A percentile compares a stretch with the other conserved stretches of the same genome.
Conservation (phyloP, 163 green algal species). For the Scenedesmus sp. region DNA sequence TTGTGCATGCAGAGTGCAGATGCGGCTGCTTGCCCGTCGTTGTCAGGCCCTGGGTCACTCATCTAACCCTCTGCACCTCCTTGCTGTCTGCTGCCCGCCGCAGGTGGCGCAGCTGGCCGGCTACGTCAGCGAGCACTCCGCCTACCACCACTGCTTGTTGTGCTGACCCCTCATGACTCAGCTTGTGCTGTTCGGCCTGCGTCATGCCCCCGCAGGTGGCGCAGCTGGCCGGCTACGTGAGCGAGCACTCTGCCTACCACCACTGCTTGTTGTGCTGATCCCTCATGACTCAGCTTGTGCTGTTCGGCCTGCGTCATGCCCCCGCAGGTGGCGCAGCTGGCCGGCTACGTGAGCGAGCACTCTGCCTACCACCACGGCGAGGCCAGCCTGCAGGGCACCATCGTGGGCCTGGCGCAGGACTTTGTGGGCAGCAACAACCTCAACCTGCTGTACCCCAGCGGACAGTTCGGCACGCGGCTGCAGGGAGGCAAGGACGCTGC, state of each 20-base stretch:
- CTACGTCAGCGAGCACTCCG: too few relatives aligned
- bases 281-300: background rate
- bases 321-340: slow-evolving; percentile 93
- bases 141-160: too few relatives aligned
- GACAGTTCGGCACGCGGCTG: slow-evolving; percentile 97
- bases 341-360: slow-evolving; percentile 98
- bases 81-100: background rate
- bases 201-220: background rate
- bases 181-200: background rate
- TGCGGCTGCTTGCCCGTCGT: background rate
- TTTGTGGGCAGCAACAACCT: slow-evolving; percentile 99
- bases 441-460: slow-evolving; percentile 93
- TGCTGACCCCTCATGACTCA: background rate
- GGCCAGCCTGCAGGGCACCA: slow-evolving; percentile 88
- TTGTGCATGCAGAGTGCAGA: background rate
- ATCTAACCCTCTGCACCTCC: too few relatives aligned
- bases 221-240: too few relatives aligned
- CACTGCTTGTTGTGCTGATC: too few relatives aligned
- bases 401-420: slow-evolving; percentile 96
- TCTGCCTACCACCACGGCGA: slow-evolving; percentile 99
- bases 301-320: background rate
- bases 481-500: slow-evolving; percentile 97
- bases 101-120: too few relatives aligned
- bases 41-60: too few relatives aligned
- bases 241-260: too few relatives aligned